phyloP scores from a whole-genome alignment of 495 filamentous ascomycete genomes.

The Annulohypoxylon bovei region DNA sequence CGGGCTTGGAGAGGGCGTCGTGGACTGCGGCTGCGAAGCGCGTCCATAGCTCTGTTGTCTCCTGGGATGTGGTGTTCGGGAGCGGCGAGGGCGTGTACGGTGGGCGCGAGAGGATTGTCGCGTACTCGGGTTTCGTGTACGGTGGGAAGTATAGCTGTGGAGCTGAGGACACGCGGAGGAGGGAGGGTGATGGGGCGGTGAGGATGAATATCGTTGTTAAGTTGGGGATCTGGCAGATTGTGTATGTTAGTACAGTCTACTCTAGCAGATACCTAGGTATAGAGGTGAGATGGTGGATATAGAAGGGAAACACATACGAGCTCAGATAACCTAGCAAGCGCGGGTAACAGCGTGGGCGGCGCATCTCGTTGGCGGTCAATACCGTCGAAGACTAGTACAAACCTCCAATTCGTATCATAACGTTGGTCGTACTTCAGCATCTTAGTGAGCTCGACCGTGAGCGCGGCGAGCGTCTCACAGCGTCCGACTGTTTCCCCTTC shows the following conservation, averaged over 20 bases:
- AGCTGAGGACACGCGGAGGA: slow-evolving; percentile 75
- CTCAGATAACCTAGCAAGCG: slow-evolving; percentile 80
- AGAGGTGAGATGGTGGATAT: background rate
- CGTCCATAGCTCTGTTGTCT: slow-evolving; percentile 75
- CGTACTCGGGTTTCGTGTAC: slow-evolving; percentile 82
- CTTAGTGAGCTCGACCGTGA: slow-evolving; percentile 74
- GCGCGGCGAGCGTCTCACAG: slow-evolving; percentile 80
- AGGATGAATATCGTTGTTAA: slow-evolving; percentile 83
- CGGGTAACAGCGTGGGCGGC: slow-evolving; percentile 81
- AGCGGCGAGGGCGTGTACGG: slow-evolving; percentile 49
- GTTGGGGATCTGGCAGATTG: slow-evolving; percentile 74
- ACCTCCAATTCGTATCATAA: slow-evolving; percentile 52
- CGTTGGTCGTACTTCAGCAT: slow-evolving; percentile 61
- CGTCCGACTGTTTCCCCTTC: slow-evolving; percentile 53
- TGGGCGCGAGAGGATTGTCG: slow-evolving; percentile 70
- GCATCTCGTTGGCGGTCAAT: slow-evolving; percentile 88
- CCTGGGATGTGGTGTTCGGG: slow-evolving; percentile 51
- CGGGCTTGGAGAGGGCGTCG: slow-evolving; percentile 74
- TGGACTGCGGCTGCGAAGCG: slow-evolving; percentile 78
- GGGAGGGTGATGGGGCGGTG: slow-evolving; percentile 73
- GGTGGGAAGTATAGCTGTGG: slow-evolving; percentile 86
- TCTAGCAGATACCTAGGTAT: background rate
- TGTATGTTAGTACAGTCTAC: slow-evolving; percentile 27
- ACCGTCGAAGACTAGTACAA: slow-evolving; percentile 89
- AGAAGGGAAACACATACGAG: slow-evolving; percentile 61